phyloP scores from a whole-genome alignment of 805 yeast genomes.

The Danielia reshetovae region DNA sequence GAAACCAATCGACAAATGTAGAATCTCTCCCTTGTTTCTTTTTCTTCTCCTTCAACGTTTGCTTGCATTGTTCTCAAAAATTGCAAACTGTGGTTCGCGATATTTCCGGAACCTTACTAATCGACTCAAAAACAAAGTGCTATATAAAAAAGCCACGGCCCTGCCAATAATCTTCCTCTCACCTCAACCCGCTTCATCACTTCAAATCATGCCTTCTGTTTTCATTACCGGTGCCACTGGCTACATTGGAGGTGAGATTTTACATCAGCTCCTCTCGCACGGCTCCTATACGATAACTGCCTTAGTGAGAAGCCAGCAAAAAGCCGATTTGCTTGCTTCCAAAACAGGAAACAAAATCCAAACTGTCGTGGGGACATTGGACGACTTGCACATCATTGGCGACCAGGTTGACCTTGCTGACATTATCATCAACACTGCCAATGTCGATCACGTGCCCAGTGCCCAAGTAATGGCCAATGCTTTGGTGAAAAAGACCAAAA shows the following conservation, averaged over 20 bases:
- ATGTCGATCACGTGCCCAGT: conserved; percentile 24
- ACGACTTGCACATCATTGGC: conserved; percentile 13
- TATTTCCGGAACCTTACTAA: too few relatives aligned
- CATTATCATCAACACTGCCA: conserved; percentile 29
- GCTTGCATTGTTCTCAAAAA: too few relatives aligned
- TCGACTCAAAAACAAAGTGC: too few relatives aligned
- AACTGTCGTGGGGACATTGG: conserved; percentile 22
- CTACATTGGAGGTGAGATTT: conserved; percentile 28
- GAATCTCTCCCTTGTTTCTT: too few relatives aligned
- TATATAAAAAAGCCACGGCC: too few relatives aligned
- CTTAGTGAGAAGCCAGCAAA: conserved; percentile 19
- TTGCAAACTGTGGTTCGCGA: too few relatives aligned
- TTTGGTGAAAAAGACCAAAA: conserved; percentile 6
- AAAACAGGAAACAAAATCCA: conserved; percentile 15
- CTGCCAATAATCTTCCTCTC: too few relatives aligned
- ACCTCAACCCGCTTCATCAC: background rate
- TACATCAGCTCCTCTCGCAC: conserved; percentile 19
- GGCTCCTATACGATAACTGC: conserved; percentile 17
- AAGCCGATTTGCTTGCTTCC: conserved; percentile 11
- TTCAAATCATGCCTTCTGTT: conserved; percentile 5
- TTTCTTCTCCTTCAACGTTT: too few relatives aligned
- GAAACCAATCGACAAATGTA: too few relatives aligned
- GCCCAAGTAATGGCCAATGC: conserved; percentile 20
- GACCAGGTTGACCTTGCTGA: conserved; percentile 20
- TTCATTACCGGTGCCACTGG: conserved; percentile 33